Percentiles rank a stretch among this genome's conserved stretches.
phyloP scores from a whole-genome alignment of 495 filamentous ascomycete genomes.

The Penicillium goetzii region DNA sequence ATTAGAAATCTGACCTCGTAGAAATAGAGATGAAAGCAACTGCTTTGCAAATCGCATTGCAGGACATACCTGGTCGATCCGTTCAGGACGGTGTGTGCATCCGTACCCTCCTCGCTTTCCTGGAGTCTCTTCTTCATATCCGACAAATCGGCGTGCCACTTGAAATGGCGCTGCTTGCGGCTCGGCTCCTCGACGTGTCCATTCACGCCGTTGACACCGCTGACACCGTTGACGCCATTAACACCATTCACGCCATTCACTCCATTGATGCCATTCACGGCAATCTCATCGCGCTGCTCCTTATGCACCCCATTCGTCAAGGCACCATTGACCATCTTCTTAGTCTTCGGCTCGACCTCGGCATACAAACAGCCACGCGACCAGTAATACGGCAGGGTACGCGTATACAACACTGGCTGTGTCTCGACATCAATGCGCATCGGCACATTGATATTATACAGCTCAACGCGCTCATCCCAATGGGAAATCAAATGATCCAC shows the following conservation, averaged over 20 bases:
- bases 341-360: constrained; percentile 44
- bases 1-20: constrained; percentile 10
- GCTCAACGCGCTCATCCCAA: constrained; percentile 78
- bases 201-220: constrained; percentile 42
- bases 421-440: constrained; percentile 61
- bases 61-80: constrained; percentile 54
- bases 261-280: constrained; percentile 60
- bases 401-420: constrained; percentile 71
- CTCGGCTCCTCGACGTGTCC: constrained; percentile 20
- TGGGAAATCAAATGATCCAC: constrained; percentile 71
- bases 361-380: constrained; percentile 76
- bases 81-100: constrained; percentile 90
- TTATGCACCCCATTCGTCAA: constrained; percentile 22
- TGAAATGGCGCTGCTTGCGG: constrained; percentile 41
- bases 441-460: constrained; percentile 90
- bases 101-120: constrained; percentile 71
- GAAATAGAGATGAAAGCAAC: neutral
- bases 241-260: constrained; percentile 30
- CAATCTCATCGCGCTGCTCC: constrained; percentile 55
- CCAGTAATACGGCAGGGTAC: constrained; percentile 89
- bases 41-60: neutral
- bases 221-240: constrained; percentile 35
- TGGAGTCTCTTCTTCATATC: constrained; percentile 53
- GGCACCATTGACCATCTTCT: constrained; percentile 21
- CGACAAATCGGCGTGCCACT: constrained; percentile 48